Conservation (phyloP, 2,329 filamentous ascomycete genomes). For the Drechslerella dactyloides region DNA sequence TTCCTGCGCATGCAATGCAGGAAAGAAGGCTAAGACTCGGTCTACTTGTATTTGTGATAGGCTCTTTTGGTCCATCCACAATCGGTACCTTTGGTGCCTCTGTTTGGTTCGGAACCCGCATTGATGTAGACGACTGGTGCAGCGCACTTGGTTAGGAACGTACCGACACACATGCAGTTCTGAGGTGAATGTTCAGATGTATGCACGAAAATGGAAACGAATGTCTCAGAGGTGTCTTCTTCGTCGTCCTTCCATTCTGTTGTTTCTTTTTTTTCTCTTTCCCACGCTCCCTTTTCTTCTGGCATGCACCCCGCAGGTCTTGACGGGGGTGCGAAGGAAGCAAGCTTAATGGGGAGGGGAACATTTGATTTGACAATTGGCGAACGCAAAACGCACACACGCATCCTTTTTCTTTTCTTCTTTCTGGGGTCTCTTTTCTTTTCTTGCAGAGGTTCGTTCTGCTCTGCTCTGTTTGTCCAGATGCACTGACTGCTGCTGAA, state of each 20-base stretch:
- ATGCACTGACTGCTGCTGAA: conserved; percentile 1
- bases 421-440: background rate
- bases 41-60: background rate
- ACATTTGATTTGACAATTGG: conserved; percentile 49
- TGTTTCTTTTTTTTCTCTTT: background rate
- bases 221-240: conserved; percentile 41
- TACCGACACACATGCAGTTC: too few relatives aligned
- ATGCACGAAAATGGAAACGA: conserved; percentile 41
- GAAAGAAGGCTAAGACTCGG: background rate
- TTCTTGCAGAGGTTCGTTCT: conserved; percentile 2
- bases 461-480: background rate
- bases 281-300: background rate
- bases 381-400: conserved; percentile 16
- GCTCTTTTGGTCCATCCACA: conserved; percentile 33
- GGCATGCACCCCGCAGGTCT: conserved; percentile 8
- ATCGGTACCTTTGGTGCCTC: conserved; percentile 50
- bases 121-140: too few relatives aligned
- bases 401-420: background rate
- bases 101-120: conserved; percentile 12
- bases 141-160: too few relatives aligned
- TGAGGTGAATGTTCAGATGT: background rate
- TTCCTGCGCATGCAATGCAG: background rate
- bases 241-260: background rate
- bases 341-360: conserved; percentile 22
- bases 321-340: background rate